Evolutionary conservation across 805 yeast species (phyloP), one percentile per base, ranked within the genome.

Genomic region (Scheffersomyces lignosus): DNA sequence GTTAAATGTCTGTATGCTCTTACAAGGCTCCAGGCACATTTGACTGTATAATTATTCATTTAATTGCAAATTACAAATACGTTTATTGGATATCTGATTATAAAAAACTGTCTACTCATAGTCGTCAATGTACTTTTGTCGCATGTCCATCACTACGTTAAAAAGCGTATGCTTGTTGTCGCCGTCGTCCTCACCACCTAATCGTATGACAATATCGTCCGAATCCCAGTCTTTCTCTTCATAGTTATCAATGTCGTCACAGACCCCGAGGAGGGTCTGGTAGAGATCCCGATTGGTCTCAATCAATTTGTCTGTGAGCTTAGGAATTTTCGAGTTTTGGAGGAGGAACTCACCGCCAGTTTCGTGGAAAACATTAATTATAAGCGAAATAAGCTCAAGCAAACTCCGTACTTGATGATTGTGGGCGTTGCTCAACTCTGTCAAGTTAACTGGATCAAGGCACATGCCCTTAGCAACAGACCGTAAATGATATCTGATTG

Each of bases 401-500:
- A 66, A 42, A 14, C 47, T 35, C 28, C 48, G 46, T 15, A 58
- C 43, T 6, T 54, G 34, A 3, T 27, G 29, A 1, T 45, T 38
- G 41, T 60, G 46, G 17, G 34, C 37, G 28, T 44, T 54, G 4
- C 56, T 43, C 29, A 70, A 49, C 20, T 70, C 72, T 14, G 48
- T 40, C 42, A 70, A 55, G 37, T 63, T 64, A 5, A 58, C 56
- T 6, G 73, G 70, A 22, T 57, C 44, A 3, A 44, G 49, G 13
- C 62, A 56, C 17, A 70, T 48, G 8, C 47, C 47, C 39, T 70
- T 70, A 12, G 63, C 56, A 5, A 50, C 37, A 1, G 72, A 56
- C 26, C 81, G 54, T 18, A 76, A 58, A 40, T 77, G 81, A 45
- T 69, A 77, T 36, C 62, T 60, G 13, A 72, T 57, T 2, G 81